A percentile compares a stretch with the other conserved stretches of the same genome.
These are phyloP conservation scores for Grigorovia jiainica DNA, from an alignment of 805 yeast genomes.

Conservation along the genomic window DNA sequence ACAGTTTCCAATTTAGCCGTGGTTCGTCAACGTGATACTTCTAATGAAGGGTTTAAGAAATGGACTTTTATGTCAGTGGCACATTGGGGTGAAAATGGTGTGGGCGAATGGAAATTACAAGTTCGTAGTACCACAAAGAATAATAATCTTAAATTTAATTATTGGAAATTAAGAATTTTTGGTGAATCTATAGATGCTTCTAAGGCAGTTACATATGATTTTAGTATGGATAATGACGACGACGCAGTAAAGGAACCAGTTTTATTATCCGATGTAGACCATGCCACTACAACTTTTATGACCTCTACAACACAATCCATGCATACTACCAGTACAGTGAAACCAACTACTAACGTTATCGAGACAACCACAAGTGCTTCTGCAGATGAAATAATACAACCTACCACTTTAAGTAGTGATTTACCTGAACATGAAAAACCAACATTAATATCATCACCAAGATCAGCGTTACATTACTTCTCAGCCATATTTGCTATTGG, in stretches of 20 bases:
- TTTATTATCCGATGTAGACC: not conserved
- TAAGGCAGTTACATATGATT: conserved; percentile 39
- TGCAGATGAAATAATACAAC: not conserved
- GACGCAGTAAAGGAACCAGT: not conserved
- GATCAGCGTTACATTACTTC: conserved; percentile 53
- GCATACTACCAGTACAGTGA: conserved; percentile 3
- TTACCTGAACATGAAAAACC: conserved; percentile 15
- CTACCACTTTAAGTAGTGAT: not conserved
- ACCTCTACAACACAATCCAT: conserved; percentile 3
- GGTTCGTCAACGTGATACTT: conserved; percentile 48
- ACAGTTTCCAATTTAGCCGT: conserved; percentile 65
- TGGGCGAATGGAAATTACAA: conserved; percentile 74
- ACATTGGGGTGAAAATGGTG: conserved; percentile 94
- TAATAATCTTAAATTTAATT: conserved; percentile 36
- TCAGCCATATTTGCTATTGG: conserved; percentile 52
- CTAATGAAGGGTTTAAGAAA: conserved; percentile 49
- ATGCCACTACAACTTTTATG: not conserved
- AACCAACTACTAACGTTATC: too few species aligned
- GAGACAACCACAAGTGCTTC: conserved; percentile 4
- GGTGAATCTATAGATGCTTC: conserved; percentile 67
- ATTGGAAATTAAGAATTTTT: conserved; percentile 74
- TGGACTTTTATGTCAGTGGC: conserved; percentile 98
- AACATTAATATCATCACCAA: conserved; percentile 30
- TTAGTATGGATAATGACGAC: not conserved
- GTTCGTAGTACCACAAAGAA: conserved; percentile 40